phyloP scores from a whole-genome alignment of 495 filamentous ascomycete genomes.

The Hypomontagnella monticulosa region DNA sequence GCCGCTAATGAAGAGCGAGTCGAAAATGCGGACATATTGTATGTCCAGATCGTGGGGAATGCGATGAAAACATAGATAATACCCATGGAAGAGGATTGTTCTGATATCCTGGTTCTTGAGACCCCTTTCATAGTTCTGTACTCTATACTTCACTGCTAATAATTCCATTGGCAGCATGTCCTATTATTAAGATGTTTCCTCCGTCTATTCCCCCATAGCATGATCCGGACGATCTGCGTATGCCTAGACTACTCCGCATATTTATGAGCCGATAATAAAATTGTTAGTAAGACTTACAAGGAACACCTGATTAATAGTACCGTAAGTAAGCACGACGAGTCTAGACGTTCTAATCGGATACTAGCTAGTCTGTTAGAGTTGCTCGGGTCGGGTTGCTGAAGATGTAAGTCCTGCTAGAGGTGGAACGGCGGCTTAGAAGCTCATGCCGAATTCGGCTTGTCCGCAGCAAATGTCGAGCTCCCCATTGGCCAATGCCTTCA shows the following conservation, averaged over 20 bases:
- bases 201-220: background rate
- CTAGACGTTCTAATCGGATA: constrained; percentile 15
- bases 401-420: constrained; percentile 8
- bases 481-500: constrained; percentile 32
- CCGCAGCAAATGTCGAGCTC: constrained; percentile 22
- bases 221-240: background rate
- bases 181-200: background rate
- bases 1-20: background rate
- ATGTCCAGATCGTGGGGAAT: background rate
- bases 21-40: constrained; percentile 1
- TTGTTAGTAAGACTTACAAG: background rate
- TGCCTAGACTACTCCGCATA: constrained; percentile 7
- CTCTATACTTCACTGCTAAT: constrained; percentile 24
- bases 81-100: constrained; percentile 29
- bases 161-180: constrained; percentile 15
- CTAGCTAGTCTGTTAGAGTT: background rate
- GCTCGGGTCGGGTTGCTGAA: constrained; percentile 11
- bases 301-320: background rate
- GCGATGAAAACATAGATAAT: constrained; percentile 23
- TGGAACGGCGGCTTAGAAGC: constrained; percentile 19
- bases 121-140: constrained; percentile 24
- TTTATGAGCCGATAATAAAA: background rate
- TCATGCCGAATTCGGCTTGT: constrained; percentile 42
- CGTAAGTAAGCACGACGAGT: too few species aligned
- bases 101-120: constrained; percentile 12